These are phyloP conservation scores for Echites panduratus DNA, from an alignment of 257 asterid genomes.

Conservation along the genomic window DNA sequence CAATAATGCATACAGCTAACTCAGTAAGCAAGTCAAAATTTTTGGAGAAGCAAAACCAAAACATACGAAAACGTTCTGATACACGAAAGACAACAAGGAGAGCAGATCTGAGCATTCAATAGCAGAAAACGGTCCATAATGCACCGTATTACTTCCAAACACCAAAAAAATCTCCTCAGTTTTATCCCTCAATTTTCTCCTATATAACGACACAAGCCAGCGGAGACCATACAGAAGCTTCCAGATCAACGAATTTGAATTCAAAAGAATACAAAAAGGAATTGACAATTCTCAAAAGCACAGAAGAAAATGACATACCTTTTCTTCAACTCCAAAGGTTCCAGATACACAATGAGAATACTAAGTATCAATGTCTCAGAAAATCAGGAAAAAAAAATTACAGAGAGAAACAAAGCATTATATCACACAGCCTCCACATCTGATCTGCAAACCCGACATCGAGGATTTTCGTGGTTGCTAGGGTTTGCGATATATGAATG, in stretches of 20 bases:
- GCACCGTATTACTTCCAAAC: slow-evolving; percentile 18
- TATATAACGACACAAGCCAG: background rate
- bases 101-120: too few species aligned
- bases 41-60: background rate
- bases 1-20: too few species aligned
- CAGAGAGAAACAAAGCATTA: background rate
- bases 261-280: background rate
- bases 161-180: slow-evolving; percentile 7
- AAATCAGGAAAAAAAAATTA: background rate
- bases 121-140: too few species aligned
- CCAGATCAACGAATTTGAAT: slow-evolving; percentile 29
- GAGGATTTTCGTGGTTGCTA: slow-evolving; percentile 1
- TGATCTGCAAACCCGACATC: background rate
- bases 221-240: background rate
- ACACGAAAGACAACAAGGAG: background rate
- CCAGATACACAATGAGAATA: slow-evolving; percentile 4
- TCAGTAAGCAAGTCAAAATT: background rate
- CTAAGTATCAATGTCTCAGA: background rate
- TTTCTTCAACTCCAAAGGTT: slow-evolving; percentile 13
- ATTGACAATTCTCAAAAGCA: background rate
- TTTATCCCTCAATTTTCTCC: slow-evolving; percentile 6
- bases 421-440: background rate
- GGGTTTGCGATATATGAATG: slow-evolving; percentile 7
- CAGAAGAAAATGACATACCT: slow-evolving; percentile 15
- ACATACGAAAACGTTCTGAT: background rate